These are phyloP conservation scores for Eimeria praecox DNA, from an alignment of 169 alveolate species.

Conservation along the genomic window DNA sequence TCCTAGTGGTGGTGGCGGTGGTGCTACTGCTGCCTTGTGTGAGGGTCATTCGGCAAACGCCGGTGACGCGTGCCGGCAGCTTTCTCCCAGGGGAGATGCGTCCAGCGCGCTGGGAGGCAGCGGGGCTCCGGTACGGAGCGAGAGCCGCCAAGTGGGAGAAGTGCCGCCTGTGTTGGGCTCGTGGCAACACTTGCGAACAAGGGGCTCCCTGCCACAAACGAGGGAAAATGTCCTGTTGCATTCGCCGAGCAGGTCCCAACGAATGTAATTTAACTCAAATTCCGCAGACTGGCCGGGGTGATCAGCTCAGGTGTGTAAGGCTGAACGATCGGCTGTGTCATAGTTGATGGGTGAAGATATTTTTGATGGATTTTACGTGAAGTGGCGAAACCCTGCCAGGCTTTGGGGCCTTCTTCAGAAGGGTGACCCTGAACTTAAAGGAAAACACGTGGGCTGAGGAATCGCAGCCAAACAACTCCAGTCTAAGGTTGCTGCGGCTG, in stretches of 20 bases:
- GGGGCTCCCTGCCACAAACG: constrained; percentile 36
- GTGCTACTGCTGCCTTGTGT: constrained; percentile 41
- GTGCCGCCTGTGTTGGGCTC: constrained; percentile 12
- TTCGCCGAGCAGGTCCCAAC: constrained; percentile 60
- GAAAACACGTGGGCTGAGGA: background rate
- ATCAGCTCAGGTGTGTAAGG: background rate
- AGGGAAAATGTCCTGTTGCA: constrained; percentile 35
- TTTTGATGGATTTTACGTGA: background rate
- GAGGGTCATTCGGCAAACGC: constrained; percentile 35
- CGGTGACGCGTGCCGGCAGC: constrained; percentile 3
- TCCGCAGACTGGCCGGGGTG: background rate
- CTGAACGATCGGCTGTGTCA: background rate
- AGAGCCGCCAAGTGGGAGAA: constrained; percentile 36
- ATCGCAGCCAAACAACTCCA: background rate
- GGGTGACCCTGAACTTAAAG: background rate
- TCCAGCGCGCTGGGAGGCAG: constrained; percentile 14
- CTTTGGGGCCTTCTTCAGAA: background rate
- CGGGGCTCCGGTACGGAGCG: background rate
- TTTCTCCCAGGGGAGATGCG: constrained; percentile 13
- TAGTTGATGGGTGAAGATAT: background rate
- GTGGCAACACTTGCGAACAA: constrained; percentile 46
- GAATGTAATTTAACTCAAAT: constrained; percentile 15
- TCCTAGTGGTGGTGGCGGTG: background rate
- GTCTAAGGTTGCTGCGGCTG: background rate
- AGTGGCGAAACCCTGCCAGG: background rate